Percentiles rank a stretch among this genome's conserved stretches.
Evolutionary conservation across 768 basidiomycete species (phyloP).

Genomic region (Pisolithus albus): DNA sequence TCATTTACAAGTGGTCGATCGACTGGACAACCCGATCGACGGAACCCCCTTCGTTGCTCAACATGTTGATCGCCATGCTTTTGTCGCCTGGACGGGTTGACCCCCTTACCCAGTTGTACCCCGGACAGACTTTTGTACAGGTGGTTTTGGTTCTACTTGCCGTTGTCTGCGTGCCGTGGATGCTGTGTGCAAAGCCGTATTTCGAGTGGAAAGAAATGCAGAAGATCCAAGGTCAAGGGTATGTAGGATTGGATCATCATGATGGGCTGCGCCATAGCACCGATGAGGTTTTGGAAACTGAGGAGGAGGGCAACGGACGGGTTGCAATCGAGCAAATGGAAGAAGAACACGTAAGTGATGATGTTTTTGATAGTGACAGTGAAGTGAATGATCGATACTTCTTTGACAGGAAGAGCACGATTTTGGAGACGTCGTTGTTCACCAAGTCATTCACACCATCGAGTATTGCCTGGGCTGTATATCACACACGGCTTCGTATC

Average conservation of each 20-base stretch:
- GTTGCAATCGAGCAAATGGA: constrained; percentile 67
- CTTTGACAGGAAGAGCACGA: constrained; percentile 69
- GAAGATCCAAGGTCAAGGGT: constrained; percentile 76
- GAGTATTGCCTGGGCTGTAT: constrained; percentile 99
- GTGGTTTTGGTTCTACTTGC: constrained; percentile 72
- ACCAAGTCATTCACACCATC: constrained; percentile 98
- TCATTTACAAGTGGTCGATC: constrained; percentile 94
- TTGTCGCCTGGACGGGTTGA: constrained; percentile 79
- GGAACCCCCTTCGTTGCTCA: constrained; percentile 82
- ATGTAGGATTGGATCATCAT: constrained; percentile 58
- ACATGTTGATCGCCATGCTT: constrained; percentile 97
- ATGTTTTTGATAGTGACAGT: constrained; percentile 5
- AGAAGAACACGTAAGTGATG: constrained; percentile 58
- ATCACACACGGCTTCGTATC: constrained; percentile 91
- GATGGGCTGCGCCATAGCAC: constrained; percentile 50
- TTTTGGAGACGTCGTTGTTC: constrained; percentile 90
- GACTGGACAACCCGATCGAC: constrained; percentile 75
- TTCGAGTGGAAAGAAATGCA: constrained; percentile 85
- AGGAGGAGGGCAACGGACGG: constrained; percentile 75
- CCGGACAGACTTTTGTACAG: constrained; percentile 84
- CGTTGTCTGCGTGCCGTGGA: constrained; percentile 87
- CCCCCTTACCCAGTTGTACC: constrained; percentile 65
- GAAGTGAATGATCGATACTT: constrained; percentile 2
- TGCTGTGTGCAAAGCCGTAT: constrained; percentile 90
- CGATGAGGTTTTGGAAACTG: constrained; percentile 62